phyloP scores from a whole-genome alignment of 306 rosid genomes.

The Lathyrus oleraceus region DNA sequence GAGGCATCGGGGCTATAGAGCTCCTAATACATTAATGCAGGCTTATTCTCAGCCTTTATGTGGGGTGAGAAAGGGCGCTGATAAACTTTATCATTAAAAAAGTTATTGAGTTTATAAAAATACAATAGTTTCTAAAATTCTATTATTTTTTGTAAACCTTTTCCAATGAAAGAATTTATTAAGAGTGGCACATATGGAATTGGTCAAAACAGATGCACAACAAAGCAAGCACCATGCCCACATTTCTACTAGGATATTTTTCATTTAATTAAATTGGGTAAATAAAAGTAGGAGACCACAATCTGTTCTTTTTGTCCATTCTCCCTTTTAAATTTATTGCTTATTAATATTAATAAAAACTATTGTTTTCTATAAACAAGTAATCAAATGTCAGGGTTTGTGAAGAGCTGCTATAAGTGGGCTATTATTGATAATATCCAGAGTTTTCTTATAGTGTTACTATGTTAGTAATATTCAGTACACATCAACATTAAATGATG shows the following conservation, averaged over 20 bases:
- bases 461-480: slow-evolving; percentile 15
- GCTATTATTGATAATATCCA: not conserved
- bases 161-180: not conserved
- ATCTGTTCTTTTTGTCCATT: not conserved
- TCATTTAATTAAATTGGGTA: not conserved
- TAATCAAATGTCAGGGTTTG: not conserved
- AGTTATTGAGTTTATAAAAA: not conserved
- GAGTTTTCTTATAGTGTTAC: not conserved
- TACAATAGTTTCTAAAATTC: not conserved
- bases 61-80: slow-evolving; percentile 1
- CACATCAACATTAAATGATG: not conserved
- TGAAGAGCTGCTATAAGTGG: slow-evolving; percentile 4
- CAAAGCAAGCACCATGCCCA: not conserved
- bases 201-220: not conserved
- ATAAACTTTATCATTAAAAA: not conserved
- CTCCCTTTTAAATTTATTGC: not conserved
- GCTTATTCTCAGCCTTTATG: not conserved
- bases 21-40: slow-evolving; percentile 4
- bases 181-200: not conserved
- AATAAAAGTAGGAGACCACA: not conserved
- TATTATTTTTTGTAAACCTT: not conserved
- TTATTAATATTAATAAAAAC: not conserved
- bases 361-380: not conserved
- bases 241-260: not conserved
- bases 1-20: too few species aligned